These are phyloP conservation scores for Gossypium longicalyx DNA, from an alignment of 345 rosid genomes.

Conservation along the genomic window DNA sequence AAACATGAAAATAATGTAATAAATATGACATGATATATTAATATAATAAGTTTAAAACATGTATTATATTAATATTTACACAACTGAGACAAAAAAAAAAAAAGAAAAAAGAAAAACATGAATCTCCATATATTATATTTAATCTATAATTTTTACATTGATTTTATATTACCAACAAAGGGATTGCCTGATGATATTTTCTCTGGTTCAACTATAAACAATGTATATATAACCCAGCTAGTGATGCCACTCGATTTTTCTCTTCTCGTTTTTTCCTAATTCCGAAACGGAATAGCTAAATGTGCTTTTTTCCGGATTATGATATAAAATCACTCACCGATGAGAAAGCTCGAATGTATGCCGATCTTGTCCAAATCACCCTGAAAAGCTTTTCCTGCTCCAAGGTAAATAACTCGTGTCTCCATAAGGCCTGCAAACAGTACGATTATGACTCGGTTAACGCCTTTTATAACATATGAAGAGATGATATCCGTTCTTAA, in stretches of 20 bases:
- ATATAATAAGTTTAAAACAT: too few relatives aligned
- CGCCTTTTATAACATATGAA: not conserved
- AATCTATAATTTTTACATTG: not conserved
- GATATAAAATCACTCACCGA: not conserved
- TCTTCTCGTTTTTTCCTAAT: not conserved
- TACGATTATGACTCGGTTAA: not conserved
- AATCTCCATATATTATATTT: not conserved
- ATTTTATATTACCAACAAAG: not conserved
- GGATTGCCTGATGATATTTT: not conserved
- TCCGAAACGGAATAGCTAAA: not conserved
- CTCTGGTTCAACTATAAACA: not conserved
- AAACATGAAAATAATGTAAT: too few relatives aligned
- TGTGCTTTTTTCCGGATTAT: too few relatives aligned
- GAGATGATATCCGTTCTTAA: not conserved
- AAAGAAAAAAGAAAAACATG: too few relatives aligned
- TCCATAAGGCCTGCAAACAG: constrained; percentile 46
- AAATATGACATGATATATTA: too few relatives aligned
- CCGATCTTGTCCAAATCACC: constrained; percentile 17
- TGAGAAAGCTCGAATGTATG: not conserved
- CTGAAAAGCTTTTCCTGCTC: constrained; percentile 44
- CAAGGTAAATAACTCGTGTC: constrained; percentile 42
- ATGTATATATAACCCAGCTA: not conserved
- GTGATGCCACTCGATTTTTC: not conserved
- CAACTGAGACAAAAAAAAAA: too few relatives aligned
- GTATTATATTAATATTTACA: too few relatives aligned